Conservation (phyloP, 495 filamentous ascomycete species). For the Neurospora sp. region DNA sequence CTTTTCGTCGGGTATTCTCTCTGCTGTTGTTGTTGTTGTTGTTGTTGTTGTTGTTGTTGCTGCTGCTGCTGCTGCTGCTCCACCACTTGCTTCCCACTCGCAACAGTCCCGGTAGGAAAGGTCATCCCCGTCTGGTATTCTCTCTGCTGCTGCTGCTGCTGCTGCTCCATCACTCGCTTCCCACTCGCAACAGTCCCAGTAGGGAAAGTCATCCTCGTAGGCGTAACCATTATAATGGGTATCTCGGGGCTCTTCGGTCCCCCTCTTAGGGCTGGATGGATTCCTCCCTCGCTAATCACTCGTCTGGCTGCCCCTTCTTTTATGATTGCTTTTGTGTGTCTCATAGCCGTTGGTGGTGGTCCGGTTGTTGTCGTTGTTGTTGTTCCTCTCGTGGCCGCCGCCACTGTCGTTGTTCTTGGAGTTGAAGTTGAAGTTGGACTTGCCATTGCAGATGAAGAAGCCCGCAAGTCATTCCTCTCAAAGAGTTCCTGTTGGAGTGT, state of each 20-base stretch:
- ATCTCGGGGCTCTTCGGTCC: background rate
- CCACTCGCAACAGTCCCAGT: too few relatives aligned
- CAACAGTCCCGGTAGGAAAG: background rate
- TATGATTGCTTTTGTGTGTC: background rate
- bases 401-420: too few relatives aligned
- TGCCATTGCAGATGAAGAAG: background rate
- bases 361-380: background rate
- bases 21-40: background rate
- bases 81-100: too few relatives aligned
- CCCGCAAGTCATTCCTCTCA: slow-evolving; percentile 6
- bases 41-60: background rate
- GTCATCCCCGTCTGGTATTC: background rate
- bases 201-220: background rate
- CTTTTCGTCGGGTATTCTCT: background rate
- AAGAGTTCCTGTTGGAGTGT: slow-evolving; percentile 19
- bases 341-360: background rate
- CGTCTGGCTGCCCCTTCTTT: background rate
- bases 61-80: background rate
- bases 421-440: background rate
- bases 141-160: background rate
- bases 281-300: background rate
- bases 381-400: background rate
- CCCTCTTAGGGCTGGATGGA: background rate
- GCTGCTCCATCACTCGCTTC: background rate
- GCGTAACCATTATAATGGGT: background rate